Conservation (phyloP, 2,329 filamentous ascomycete genomes). For the Nemania sp. region DNA sequence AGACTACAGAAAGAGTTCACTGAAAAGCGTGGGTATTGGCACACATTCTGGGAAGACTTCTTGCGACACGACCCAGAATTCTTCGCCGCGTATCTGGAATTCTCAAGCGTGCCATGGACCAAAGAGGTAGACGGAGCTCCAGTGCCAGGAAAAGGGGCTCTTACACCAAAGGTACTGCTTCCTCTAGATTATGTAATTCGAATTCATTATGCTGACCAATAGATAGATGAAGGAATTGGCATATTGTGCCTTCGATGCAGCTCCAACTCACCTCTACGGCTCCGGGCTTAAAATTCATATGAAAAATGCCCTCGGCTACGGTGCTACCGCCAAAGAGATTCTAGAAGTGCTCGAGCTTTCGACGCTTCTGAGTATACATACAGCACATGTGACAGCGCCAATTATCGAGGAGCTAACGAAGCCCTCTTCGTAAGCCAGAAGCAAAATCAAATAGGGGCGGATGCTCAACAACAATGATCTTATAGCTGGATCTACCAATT, state of each 20-base stretch:
- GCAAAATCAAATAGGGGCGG: no score
- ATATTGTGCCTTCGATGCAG: constrained; percentile 52
- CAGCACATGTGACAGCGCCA: constrained; percentile 37
- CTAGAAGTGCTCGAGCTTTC: constrained; percentile 53
- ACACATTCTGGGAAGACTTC: constrained; percentile 49
- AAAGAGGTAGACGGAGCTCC: constrained; percentile 31
- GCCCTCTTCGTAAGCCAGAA: neutral
- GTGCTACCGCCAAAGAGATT: constrained; percentile 50
- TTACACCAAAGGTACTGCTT: constrained; percentile 47
- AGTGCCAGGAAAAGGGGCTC: constrained; percentile 31
- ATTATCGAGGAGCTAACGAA: constrained; percentile 32
- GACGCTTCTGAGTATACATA: constrained; percentile 37
- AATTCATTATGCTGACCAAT: neutral
- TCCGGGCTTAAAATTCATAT: constrained; percentile 53
- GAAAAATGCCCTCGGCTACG: constrained; percentile 50
- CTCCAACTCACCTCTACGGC: constrained; percentile 51
- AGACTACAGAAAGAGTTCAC: constrained; percentile 48
- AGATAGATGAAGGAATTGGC: constrained; percentile 48
- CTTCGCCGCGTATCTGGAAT: constrained; percentile 51
- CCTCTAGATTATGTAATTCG: neutral
- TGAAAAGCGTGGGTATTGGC: constrained; percentile 51
- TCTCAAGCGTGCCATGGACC: constrained; percentile 48
- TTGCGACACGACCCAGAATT: constrained; percentile 50
- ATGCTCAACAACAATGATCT: no score
- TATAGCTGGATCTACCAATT: neutral